Conservation (phyloP, 306 rosid genomes). For the Sechiopsis laciniata region DNA sequence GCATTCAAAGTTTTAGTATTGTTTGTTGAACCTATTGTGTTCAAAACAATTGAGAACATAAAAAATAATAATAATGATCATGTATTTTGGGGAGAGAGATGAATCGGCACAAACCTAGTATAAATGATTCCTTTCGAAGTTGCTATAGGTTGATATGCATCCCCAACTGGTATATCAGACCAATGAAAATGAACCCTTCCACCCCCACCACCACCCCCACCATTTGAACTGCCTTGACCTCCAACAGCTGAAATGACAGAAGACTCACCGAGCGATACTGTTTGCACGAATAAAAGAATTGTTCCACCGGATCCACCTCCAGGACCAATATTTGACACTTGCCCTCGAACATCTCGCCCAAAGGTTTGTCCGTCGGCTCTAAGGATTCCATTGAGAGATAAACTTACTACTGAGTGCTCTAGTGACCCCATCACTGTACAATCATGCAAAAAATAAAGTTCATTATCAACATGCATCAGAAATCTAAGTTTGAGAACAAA, state of each 20-base stretch:
- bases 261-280: conserved; percentile 51
- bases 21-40: no score
- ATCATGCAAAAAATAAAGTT: conserved; percentile 1
- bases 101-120: conserved; percentile 44
- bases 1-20: no score
- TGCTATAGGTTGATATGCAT: conserved; percentile 79
- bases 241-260: conserved; percentile 72
- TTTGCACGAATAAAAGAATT: conserved; percentile 66
- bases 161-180: conserved; percentile 74
- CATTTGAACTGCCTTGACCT: conserved; percentile 75
- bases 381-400: conserved; percentile 65
- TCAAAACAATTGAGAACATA: neutral
- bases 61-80: no score
- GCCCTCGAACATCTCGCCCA: conserved; percentile 46
- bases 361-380: conserved; percentile 86
- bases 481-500: neutral
- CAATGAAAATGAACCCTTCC: conserved; percentile 98
- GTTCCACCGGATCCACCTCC: conserved; percentile 99
- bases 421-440: conserved; percentile 83
- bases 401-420: conserved; percentile 73
- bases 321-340: conserved; percentile 60
- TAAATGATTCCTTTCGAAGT: conserved; percentile 63
- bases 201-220: conserved; percentile 97
- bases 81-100: conserved; percentile 12
- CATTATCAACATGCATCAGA: neutral